These are phyloP conservation scores for Boletus sensibilis DNA, from an alignment of 768 basidiomycete genomes.

Conservation along the genomic window DNA sequence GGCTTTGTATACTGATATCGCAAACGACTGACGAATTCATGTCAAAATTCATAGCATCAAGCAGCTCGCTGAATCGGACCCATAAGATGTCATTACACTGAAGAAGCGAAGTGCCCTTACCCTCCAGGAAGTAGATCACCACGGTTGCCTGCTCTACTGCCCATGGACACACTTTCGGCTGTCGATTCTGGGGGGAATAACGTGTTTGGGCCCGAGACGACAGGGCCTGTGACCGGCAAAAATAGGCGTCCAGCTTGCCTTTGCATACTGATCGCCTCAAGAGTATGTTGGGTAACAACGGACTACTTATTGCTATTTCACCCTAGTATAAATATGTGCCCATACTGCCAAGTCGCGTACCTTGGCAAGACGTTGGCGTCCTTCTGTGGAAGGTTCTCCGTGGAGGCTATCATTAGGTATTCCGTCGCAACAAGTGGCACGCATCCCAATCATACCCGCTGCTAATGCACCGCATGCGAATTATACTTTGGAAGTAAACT, in stretches of 20 bases:
- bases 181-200: background rate
- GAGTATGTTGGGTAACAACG: background rate
- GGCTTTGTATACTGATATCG: background rate
- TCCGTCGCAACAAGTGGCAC: background rate
- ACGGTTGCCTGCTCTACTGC: no score
- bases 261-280: background rate
- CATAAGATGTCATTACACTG: background rate
- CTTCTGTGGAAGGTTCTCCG: constrained; percentile 1
- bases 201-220: fast-evolving
- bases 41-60: background rate
- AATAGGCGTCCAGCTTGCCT: background rate
- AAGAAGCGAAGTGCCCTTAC: background rate
- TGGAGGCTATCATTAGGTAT: background rate
- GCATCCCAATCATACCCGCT: background rate
- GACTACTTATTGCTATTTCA: background rate
- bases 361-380: constrained; percentile 3
- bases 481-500: background rate
- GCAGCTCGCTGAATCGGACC: background rate
- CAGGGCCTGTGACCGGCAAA: background rate
- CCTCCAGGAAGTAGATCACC: background rate
- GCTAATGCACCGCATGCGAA: background rate
- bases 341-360: background rate
- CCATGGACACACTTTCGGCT: background rate
- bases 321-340: background rate
- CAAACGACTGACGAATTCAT: constrained; percentile 1